Conservation (phyloP, 352 stramenopile genomes). For the Phytophthora foliorum region DNA sequence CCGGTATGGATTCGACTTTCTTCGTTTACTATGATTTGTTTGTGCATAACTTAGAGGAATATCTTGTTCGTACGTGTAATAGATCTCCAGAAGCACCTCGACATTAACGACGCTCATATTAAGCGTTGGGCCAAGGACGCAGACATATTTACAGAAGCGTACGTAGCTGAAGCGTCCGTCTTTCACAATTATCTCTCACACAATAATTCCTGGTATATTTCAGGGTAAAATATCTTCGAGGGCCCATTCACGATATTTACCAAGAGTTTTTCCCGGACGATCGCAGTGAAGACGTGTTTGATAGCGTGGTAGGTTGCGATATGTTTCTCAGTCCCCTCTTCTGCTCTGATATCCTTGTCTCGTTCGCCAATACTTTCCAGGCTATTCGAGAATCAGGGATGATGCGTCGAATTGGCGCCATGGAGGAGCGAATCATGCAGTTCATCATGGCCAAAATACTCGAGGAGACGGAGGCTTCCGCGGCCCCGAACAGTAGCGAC, state of each 20-base stretch:
- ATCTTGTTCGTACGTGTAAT: not conserved
- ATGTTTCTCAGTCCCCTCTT: not conserved
- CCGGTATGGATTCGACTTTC: slow-evolving; percentile 33
- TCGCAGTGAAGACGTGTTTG: slow-evolving; percentile 45
- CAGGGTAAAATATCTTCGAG: slow-evolving; percentile 60
- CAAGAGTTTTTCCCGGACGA: slow-evolving; percentile 59
- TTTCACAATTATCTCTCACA: slow-evolving; percentile 5
- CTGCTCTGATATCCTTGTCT: not conserved
- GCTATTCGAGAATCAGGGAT: slow-evolving; percentile 24
- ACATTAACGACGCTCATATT: slow-evolving; percentile 58
- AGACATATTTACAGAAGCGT: slow-evolving; percentile 65
- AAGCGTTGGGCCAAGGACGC: slow-evolving; percentile 57
- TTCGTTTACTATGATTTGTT: not conserved
- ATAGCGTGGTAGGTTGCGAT: slow-evolving; percentile 42
- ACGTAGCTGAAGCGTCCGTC: slow-evolving; percentile 1
- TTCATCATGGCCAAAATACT: slow-evolving; percentile 70
- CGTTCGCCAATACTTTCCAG: slow-evolving; percentile 8
- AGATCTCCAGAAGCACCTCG: slow-evolving; percentile 66
- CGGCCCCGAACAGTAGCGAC: slow-evolving; percentile 46
- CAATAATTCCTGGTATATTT: not conserved
- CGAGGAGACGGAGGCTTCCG: slow-evolving; percentile 43
- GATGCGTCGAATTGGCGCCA: slow-evolving; percentile 61
- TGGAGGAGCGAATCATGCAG: slow-evolving; percentile 76
- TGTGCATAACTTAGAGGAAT: not conserved
- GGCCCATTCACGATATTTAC: slow-evolving; percentile 67